Evolutionary conservation across 345 rosid species (phyloP).

Genomic region (Cochlearia excelsa): DNA sequence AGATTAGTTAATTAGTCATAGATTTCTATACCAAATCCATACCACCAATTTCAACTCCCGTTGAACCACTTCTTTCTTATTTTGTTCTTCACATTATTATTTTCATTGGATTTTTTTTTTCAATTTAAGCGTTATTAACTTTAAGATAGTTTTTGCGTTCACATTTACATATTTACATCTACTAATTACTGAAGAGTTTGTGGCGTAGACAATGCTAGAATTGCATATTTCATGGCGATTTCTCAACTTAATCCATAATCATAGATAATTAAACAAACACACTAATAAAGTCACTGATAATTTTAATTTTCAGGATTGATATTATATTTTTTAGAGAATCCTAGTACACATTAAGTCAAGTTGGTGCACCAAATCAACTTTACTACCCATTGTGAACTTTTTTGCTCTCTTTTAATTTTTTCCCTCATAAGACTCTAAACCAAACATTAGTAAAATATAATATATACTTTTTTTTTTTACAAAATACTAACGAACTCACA

Average conservation of each 20-base stretch:
- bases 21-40: slow-evolving; percentile 35
- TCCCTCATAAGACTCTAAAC: slow-evolving; percentile 30
- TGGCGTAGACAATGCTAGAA: not conserved
- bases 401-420: not conserved
- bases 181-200: no score
- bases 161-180: not conserved
- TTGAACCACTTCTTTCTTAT: slow-evolving; percentile 27
- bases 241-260: slow-evolving; percentile 7
- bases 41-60: slow-evolving; percentile 31
- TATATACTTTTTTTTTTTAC: not conserved
- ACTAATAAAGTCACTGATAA: slow-evolving; percentile 1
- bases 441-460: slow-evolving; percentile 21
- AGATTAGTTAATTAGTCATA: slow-evolving; percentile 23
- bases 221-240: slow-evolving; percentile 9
- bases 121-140: not conserved
- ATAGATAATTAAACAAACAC: not conserved
- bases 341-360: slow-evolving; percentile 31
- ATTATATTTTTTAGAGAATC: slow-evolving; percentile 19
- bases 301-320: slow-evolving; percentile 9
- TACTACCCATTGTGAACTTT: slow-evolving; percentile 11
- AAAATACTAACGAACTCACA: slow-evolving; percentile 32
- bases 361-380: slow-evolving; percentile 42
- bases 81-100: slow-evolving; percentile 1
- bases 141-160: not conserved
- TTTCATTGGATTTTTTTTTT: not conserved